Evolutionary conservation across 176 grass and related monocot genomes (phyloP).

Genomic region (Hordeum marinum): DNA sequence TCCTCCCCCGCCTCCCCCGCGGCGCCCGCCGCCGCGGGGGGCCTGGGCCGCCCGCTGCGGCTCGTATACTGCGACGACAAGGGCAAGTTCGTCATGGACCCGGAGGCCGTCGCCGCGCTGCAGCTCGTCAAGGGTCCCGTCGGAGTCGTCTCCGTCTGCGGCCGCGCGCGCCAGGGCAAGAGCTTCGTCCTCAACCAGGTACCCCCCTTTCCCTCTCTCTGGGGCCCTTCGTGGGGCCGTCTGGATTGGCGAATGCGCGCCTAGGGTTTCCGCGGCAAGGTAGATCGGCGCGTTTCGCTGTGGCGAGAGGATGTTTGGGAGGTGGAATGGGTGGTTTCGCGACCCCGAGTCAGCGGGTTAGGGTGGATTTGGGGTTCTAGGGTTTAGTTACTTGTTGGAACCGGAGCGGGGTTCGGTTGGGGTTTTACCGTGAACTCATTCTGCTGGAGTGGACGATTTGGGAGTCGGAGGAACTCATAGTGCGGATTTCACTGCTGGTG

Average conservation of each 20-base stretch:
- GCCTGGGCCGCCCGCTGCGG: conserved; percentile 54
- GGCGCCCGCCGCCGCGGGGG: conserved; percentile 2
- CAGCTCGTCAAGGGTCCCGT: conserved; percentile 89
- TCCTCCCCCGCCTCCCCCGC: not conserved
- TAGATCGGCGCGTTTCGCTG: not conserved
- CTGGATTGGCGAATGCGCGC: not conserved
- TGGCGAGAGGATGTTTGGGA: not conserved
- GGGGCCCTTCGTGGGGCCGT: not conserved
- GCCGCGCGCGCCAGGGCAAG: conserved; percentile 93
- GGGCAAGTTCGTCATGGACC: conserved; percentile 91
- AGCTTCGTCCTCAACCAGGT: conserved; percentile 99
- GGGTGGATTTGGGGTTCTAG: conserved; percentile 6
- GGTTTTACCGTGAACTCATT: not conserved
- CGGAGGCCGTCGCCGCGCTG: conserved; percentile 77
- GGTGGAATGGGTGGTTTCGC: not conserved
- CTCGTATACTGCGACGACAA: conserved; percentile 87
- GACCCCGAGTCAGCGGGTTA: not conserved
- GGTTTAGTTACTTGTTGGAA: not conserved
- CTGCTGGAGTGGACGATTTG: not conserved
- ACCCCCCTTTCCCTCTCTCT: not conserved
- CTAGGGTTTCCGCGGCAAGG: conserved; percentile 22
- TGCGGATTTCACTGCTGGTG: not conserved
- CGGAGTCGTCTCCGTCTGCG: conserved; percentile 89
- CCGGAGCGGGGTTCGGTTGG: not conserved
- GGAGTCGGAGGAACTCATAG: not conserved